A percentile compares a stretch with the other conserved stretches of the same genome.
Evolutionary conservation across 1,139 yeast genomes (phyloP).

Genomic region (Zygosaccharomyces sapae): DNA sequence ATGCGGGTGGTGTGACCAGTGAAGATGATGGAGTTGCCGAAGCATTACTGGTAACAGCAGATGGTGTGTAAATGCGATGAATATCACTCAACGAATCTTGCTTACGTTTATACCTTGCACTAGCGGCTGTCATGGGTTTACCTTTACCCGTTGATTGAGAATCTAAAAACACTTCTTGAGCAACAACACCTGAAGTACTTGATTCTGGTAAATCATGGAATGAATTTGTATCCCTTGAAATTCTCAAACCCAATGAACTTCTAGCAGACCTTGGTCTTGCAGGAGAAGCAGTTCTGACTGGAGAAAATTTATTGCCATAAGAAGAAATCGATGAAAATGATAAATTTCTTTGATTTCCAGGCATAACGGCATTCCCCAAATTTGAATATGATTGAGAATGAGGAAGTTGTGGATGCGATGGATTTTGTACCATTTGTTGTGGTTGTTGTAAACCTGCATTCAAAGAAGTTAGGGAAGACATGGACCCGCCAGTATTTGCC

Average conservation of each 20-base stretch:
- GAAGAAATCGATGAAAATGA: constrained; percentile 30
- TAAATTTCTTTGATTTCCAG: constrained; percentile 23
- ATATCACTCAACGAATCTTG: constrained; percentile 29
- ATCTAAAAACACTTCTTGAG: background rate
- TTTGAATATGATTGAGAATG: constrained; percentile 9
- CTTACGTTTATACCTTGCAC: constrained; percentile 11
- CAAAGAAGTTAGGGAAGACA: constrained; percentile 24
- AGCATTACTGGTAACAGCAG: constrained; percentile 12
- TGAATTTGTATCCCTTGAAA: constrained; percentile 26
- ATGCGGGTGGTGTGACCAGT: constrained; percentile 25
- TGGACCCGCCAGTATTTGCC: constrained; percentile 34
- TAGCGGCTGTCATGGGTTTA: background rate
- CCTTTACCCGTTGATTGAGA: background rate
- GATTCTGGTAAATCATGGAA: constrained; percentile 8
- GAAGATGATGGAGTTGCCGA: constrained; percentile 19
- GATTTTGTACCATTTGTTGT: constrained; percentile 3
- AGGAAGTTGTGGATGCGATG: constrained; percentile 4
- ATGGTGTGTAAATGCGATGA: constrained; percentile 15
- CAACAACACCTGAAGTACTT: background rate
- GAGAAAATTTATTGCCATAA: constrained; percentile 28
- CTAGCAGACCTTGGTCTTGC: constrained; percentile 32
- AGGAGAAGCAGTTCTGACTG: constrained; percentile 32
- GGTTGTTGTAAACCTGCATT: constrained; percentile 10
- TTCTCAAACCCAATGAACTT: constrained; percentile 25
- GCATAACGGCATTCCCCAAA: constrained; percentile 6